Percentiles rank a stretch among this genome's conserved stretches.
These are phyloP conservation scores for Yamadazyma sp. DNA, from an alignment of 1,139 yeast genomes.

Conservation along the genomic window DNA sequence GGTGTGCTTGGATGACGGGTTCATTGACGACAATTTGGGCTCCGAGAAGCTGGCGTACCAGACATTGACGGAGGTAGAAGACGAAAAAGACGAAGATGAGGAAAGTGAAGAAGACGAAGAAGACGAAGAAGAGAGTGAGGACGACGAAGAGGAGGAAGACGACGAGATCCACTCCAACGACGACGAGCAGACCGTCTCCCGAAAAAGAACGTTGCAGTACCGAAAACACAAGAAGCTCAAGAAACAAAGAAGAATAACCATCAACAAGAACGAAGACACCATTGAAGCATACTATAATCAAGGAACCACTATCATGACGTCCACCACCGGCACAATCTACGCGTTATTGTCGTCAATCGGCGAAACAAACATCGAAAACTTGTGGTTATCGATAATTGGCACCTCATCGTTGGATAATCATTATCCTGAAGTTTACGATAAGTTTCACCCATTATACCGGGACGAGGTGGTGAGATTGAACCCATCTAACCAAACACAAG, in stretches of 20 bases:
- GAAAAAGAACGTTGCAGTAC: constrained; percentile 35
- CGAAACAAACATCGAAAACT: constrained; percentile 52
- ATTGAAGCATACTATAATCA: constrained; percentile 75
- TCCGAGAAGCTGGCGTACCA: constrained; percentile 57
- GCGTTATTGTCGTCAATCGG: constrained; percentile 76
- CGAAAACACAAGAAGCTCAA: constrained; percentile 25
- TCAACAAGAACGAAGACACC: constrained; percentile 55
- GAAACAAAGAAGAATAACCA: constrained; percentile 28
- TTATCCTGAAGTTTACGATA: constrained; percentile 75
- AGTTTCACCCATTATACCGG: constrained; percentile 68
- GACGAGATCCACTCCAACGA: constrained; percentile 51
- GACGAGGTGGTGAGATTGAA: constrained; percentile 81
- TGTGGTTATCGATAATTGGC: constrained; percentile 92
- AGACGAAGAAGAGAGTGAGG: constrained; percentile 25
- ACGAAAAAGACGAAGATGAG: constrained; percentile 24
- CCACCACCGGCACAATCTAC: constrained; percentile 78
- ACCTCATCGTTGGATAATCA: constrained; percentile 76
- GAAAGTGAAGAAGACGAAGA: constrained; percentile 25
- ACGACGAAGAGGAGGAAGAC: constrained; percentile 34
- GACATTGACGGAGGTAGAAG: constrained; percentile 36
- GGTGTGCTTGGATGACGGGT: constrained; percentile 86
- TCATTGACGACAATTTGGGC: constrained; percentile 54
- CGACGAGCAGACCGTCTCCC: constrained; percentile 31
- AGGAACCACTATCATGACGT: constrained; percentile 76
- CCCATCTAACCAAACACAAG: constrained; percentile 27